Conservation (phyloP, 1,139 yeast genomes). For the Petasospora fabianii region DNA sequence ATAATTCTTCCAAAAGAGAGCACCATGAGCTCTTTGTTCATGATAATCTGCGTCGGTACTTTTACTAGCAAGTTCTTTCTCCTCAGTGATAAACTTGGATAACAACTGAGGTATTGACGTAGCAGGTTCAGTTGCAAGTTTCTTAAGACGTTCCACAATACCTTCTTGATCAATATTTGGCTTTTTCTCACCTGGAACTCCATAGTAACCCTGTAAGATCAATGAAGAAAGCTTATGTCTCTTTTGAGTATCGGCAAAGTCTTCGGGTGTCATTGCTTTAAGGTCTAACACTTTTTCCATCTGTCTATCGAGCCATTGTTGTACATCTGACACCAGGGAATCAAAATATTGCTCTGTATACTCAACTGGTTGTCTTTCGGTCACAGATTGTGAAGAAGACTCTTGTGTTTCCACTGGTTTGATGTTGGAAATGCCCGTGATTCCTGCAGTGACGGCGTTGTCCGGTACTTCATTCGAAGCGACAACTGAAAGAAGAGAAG, state of each 20-base stretch:
- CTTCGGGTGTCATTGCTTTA: conserved; percentile 4
- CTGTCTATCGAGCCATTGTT: conserved; percentile 7
- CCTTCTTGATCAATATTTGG: conserved; percentile 4
- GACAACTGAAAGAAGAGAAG: too few species aligned
- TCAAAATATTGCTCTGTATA: conserved; percentile 7
- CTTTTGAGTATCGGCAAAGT: conserved; percentile 2
- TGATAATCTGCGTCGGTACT: conserved; percentile 5
- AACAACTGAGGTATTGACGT: not conserved
- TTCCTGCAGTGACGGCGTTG: too few species aligned
- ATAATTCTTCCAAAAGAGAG: conserved; percentile 11
- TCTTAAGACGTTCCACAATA: conserved; percentile 2
- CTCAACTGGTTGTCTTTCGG: not conserved
- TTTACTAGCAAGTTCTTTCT: conserved; percentile 5
- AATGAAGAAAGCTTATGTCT: conserved; percentile 8
- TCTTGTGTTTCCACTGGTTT: too few species aligned
- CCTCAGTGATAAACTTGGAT: not conserved
- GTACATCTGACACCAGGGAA: conserved; percentile 1
- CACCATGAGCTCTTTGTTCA: conserved; percentile 4
- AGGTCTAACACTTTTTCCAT: conserved; percentile 7
- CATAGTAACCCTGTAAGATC: conserved; percentile 8
- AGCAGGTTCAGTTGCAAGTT: conserved; percentile 1
- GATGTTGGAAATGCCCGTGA: too few species aligned
- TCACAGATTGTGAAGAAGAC: too few species aligned
- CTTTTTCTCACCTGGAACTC: conserved; percentile 2
- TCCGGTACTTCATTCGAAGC: too few species aligned